Evolutionary conservation across 345 rosid genomes (phyloP).

Genomic region (Ceriops decandra): DNA sequence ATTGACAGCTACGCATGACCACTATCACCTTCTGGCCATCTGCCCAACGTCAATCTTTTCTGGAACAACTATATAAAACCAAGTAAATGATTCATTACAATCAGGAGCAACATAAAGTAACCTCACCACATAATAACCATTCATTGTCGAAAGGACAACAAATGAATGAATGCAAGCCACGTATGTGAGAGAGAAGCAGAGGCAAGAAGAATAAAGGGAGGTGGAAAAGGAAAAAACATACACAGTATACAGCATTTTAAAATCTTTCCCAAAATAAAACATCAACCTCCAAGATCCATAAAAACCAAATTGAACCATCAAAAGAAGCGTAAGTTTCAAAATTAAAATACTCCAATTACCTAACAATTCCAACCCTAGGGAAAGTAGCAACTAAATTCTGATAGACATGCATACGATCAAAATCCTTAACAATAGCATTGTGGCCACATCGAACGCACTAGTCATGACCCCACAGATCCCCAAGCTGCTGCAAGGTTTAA

Average conservation of each 20-base stretch:
- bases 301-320: conserved; percentile 16
- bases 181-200: neutral
- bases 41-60: conserved; percentile 50
- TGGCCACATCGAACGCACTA: conserved; percentile 26
- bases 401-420: conserved; percentile 23
- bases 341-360: conserved; percentile 29
- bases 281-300: conserved; percentile 20
- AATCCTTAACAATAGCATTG: conserved; percentile 23
- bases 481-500: conserved; percentile 24
- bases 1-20: conserved; percentile 57
- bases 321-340: conserved; percentile 23
- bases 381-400: conserved; percentile 26
- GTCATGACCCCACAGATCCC: conserved; percentile 19
- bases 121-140: conserved; percentile 7
- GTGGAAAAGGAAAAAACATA: neutral
- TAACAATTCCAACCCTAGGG: conserved; percentile 30
- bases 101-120: conserved; percentile 16
- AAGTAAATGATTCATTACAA: conserved; percentile 41
- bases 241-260: conserved; percentile 6
- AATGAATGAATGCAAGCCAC: neutral
- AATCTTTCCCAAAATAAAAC: conserved; percentile 10
- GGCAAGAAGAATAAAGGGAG: too few species aligned
- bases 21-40: conserved; percentile 56
- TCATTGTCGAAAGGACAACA: neutral
- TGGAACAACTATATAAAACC: conserved; percentile 70